Evolutionary conservation across 2,329 filamentous ascomycete genomes (phyloP).

Genomic region (Ploettnerulaceae sp.): DNA sequence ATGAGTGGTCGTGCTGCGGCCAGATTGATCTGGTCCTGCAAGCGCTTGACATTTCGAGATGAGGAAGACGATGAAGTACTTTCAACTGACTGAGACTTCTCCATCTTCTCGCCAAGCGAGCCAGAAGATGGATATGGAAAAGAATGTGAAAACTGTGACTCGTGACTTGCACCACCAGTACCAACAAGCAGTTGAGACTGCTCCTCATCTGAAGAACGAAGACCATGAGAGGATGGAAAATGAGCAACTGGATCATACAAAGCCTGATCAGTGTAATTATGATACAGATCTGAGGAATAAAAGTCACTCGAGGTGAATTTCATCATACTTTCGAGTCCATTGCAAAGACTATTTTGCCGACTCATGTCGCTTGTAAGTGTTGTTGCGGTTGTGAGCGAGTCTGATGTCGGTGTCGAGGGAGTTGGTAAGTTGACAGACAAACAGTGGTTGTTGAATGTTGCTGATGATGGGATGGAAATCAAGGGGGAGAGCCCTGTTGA

Average conservation of each 20-base stretch:
- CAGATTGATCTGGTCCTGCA: constrained; percentile 29
- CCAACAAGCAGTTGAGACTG: constrained; percentile 32
- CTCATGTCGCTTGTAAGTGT: constrained; percentile 33
- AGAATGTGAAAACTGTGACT: constrained; percentile 31
- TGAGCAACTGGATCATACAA: constrained; percentile 27
- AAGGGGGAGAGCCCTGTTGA: constrained; percentile 8
- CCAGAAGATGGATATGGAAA: constrained; percentile 27
- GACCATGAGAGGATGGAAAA: constrained; percentile 26
- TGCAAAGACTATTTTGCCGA: constrained; percentile 33
- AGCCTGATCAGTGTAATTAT: constrained; percentile 28
- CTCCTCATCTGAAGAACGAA: constrained; percentile 32
- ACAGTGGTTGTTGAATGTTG: constrained; percentile 17
- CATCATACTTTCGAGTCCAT: constrained; percentile 34
- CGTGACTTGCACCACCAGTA: constrained; percentile 32
- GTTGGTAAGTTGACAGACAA: constrained; percentile 25
- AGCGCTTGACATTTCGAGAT: constrained; percentile 32
- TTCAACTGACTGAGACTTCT: constrained; percentile 33
- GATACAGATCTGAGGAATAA: constrained; percentile 27
- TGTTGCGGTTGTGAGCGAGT: constrained; percentile 32
- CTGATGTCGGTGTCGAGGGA: constrained; percentile 31
- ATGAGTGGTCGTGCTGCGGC: constrained; percentile 29
- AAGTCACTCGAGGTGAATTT: constrained; percentile 32
- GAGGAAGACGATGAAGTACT: constrained; percentile 32
- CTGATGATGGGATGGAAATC: constrained; percentile 19
- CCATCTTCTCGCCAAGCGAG: constrained; percentile 31